Conservation (phyloP, 768 basidiomycete species). For the Naganishia vishniacii region DNA sequence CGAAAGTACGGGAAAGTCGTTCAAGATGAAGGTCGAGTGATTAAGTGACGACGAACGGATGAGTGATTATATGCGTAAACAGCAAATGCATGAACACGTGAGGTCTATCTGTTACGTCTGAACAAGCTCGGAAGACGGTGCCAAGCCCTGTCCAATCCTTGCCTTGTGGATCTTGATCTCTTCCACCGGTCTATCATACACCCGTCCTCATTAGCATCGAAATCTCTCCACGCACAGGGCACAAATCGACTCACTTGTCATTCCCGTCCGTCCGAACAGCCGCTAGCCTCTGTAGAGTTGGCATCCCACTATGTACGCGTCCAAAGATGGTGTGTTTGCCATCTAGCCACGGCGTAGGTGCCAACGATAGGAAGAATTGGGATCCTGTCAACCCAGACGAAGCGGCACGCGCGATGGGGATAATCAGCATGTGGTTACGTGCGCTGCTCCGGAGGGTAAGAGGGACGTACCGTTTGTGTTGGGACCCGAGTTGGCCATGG, state of each 20-base stretch:
- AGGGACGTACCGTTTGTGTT: constrained; percentile 50
- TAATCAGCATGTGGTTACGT: too few relatives aligned
- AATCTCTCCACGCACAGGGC: not conserved
- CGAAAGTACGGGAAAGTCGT: not conserved
- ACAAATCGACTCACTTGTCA: constrained; percentile 63
- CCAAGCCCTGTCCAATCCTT: constrained; percentile 46
- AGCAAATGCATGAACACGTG: not conserved
- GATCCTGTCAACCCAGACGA: constrained; percentile 37
- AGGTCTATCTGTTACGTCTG: not conserved
- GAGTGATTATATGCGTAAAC: too few relatives aligned
- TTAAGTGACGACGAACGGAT: too few relatives aligned
- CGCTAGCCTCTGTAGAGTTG: constrained; percentile 83
- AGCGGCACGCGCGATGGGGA: too few relatives aligned
- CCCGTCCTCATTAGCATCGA: not conserved
- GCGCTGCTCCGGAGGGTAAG: too few relatives aligned
- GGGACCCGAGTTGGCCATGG: constrained; percentile 52
- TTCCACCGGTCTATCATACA: constrained; percentile 57
- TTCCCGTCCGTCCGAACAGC: constrained; percentile 83
- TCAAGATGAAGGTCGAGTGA: not conserved
- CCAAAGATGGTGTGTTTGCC: constrained; percentile 58
- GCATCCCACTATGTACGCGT: constrained; percentile 82
- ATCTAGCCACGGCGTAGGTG: constrained; percentile 49
- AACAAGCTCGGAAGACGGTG: constrained; percentile 17
- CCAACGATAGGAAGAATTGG: constrained; percentile 48
- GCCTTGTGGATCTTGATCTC: constrained; percentile 87